A percentile compares a stretch with the other conserved stretches of the same genome.
Evolutionary conservation across 2,329 filamentous ascomycete genomes (phyloP).

Genomic region (Neofusicoccum umdonicola): DNA sequence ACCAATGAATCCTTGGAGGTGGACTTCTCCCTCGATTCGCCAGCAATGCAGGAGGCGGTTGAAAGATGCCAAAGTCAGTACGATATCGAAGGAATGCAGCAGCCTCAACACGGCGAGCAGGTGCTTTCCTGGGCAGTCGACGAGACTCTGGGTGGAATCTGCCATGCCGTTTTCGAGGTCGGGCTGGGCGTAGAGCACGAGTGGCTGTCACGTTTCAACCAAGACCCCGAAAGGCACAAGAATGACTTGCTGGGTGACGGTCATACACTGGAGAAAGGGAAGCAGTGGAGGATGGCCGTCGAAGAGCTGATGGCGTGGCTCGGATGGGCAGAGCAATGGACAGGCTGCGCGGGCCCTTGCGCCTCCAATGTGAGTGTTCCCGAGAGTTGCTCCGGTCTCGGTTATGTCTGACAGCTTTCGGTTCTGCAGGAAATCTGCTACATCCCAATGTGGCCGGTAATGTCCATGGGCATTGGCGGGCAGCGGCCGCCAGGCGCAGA

Average conservation of each 20-base stretch:
- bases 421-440: constrained; percentile 41
- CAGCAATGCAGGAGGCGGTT: constrained; percentile 38
- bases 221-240: constrained; percentile 1
- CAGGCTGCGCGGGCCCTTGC: constrained; percentile 42
- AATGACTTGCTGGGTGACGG: neutral
- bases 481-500: neutral
- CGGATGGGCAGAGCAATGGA: constrained; percentile 51
- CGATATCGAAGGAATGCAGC: constrained; percentile 31
- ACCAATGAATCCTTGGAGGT: constrained; percentile 18
- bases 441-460: constrained; percentile 53
- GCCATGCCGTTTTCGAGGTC: constrained; percentile 42
- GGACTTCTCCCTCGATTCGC: constrained; percentile 35
- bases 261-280: neutral
- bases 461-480: neutral
- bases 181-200: constrained; percentile 43
- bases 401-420: neutral
- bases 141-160: constrained; percentile 43
- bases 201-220: constrained; percentile 37
- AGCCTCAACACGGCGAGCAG: constrained; percentile 30
- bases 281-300: constrained; percentile 34
- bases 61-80: constrained; percentile 45
- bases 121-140: constrained; percentile 42
- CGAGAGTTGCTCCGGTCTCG: neutral
- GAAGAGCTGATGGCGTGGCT: constrained; percentile 51
- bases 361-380: constrained; percentile 30